Evolutionary conservation across 129 eudicot genomes (phyloP), one percentile per base, ranked within the genome.

Genomic region (Chrysanthemum makinoi): DNA sequence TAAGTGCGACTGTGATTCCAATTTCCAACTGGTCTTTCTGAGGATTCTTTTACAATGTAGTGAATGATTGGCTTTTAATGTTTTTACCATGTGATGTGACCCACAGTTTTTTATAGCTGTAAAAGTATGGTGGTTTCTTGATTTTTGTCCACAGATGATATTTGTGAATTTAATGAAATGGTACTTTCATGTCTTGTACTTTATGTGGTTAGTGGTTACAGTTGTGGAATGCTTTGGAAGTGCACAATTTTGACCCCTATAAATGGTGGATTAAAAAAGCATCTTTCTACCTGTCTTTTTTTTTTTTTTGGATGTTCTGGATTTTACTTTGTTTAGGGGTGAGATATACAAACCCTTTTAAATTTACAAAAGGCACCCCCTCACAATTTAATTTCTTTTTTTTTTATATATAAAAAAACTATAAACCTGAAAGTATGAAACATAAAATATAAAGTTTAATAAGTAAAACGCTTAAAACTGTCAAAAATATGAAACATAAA

Each of bases 51-150:
- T 59, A 46, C 54, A 24, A 49, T 17, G 66, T 20, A 1, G 16
- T 48, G 58, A 14, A 49, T 66, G 66, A 71, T 71, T 71, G 75
- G 66, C 16, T 49, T 22, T 57, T 43, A 71, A 71, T 55, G 75
- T 44, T 71, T 71, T 19, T 16, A 71, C 56, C 75, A 57, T 71
- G 75, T 70, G 65, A 56, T 70, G 65, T 70, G 75, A 70, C 66
- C 54, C 75, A 35, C 53, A 18, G 50, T 18, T 54, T 18, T 54
- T 70, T 69, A 30, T 69, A 65, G 39, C 57, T 20, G 71, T 66
- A 20, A 66, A 48, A 48, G 58, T 20, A 66, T 47, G 55, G 55
- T 65, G 70, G 17, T 18, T 65, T 49, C 15, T 33, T 64, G 55
- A 44, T 65, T 65, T 64, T 39, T 39, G 44, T 43, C 53, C 69